Conservation (phyloP, 2,329 filamentous ascomycete species). For the Xylariaceae sp. region DNA sequence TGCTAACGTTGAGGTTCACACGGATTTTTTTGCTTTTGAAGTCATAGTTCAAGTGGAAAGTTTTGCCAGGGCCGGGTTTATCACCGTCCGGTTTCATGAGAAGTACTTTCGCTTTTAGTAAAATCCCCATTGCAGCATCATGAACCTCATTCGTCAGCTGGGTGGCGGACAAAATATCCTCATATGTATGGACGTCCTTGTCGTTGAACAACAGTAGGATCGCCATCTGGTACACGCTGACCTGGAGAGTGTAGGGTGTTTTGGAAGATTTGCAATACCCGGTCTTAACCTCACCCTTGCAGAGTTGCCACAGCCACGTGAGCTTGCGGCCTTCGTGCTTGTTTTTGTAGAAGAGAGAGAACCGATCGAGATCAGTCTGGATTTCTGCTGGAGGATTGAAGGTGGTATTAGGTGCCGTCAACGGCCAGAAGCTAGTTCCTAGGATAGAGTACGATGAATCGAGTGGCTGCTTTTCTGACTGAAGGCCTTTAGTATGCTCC, state of each 20-base stretch:
- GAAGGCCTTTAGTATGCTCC: slow-evolving; percentile 70
- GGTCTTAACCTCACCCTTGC: slow-evolving; percentile 94
- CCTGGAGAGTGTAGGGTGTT: slow-evolving; percentile 94
- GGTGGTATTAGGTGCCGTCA: slow-evolving; percentile 83
- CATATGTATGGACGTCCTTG: slow-evolving; percentile 80
- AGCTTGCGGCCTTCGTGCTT: slow-evolving; percentile 97
- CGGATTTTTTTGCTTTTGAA: slow-evolving; percentile 99
- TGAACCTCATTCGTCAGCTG: slow-evolving; percentile 80
- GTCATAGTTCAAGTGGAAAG: slow-evolving; percentile 85
- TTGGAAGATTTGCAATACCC: slow-evolving; percentile 90
- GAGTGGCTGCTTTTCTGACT: slow-evolving; percentile 72
- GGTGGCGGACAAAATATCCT: slow-evolving; percentile 84
- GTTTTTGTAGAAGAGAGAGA: slow-evolving; percentile 88
- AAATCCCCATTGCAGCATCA: slow-evolving; percentile 83
- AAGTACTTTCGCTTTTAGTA: slow-evolving; percentile 92
- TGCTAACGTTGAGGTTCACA: slow-evolving; percentile 92
- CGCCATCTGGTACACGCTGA: slow-evolving; percentile 98
- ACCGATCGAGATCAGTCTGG: slow-evolving; percentile 85
- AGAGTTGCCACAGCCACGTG: slow-evolving; percentile 97
- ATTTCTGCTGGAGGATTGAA: slow-evolving; percentile 90
- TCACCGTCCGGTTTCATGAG: slow-evolving; percentile 72
- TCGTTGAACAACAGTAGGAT: slow-evolving; percentile 96
- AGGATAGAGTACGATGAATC: slow-evolving; percentile 93
- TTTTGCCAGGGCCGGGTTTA: slow-evolving; percentile 79
- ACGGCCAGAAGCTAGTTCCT: slow-evolving; percentile 96